These are phyloP conservation scores for Pythium chondricola DNA, from an alignment of 352 stramenopile species.

Conservation along the genomic window DNA sequence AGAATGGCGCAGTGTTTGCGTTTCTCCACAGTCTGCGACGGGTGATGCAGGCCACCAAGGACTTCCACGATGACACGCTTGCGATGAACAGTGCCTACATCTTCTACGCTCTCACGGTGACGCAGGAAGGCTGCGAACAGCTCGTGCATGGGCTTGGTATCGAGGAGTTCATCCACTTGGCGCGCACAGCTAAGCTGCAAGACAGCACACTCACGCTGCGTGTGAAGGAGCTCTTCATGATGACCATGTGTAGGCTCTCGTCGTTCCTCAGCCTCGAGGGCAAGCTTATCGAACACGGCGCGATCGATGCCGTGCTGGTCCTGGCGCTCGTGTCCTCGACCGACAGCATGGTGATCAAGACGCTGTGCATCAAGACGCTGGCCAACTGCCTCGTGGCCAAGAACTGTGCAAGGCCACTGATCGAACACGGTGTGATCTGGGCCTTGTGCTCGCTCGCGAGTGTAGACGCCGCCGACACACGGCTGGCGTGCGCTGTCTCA, in stretches of 20 bases:
- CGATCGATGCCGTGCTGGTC: constrained; percentile 63
- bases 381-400: constrained; percentile 72
- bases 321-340: constrained; percentile 63
- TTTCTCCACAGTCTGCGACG: constrained; percentile 49
- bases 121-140: constrained; percentile 62
- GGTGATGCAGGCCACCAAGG: constrained; percentile 13
- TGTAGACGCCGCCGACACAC: constrained; percentile 47
- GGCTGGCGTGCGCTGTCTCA: constrained; percentile 56
- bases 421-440: constrained; percentile 77
- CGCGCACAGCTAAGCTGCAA: constrained; percentile 28
- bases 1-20: constrained; percentile 46
- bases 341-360: constrained; percentile 55
- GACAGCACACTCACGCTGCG: constrained; percentile 26
- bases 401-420: constrained; percentile 50
- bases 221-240: constrained; percentile 67
- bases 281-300: constrained; percentile 63
- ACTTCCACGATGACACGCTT: constrained; percentile 28
- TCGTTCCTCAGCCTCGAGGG: constrained; percentile 55
- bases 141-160: constrained; percentile 68
- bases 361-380: constrained; percentile 63
- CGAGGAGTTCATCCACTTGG: constrained; percentile 63
- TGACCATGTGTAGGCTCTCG: constrained; percentile 62
- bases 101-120: constrained; percentile 55
- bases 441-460: constrained; percentile 58
- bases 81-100: constrained; percentile 68